Evolutionary conservation across 2,329 filamentous ascomycete species (phyloP).

Genomic region (Aotearoamyces nothofagi): DNA sequence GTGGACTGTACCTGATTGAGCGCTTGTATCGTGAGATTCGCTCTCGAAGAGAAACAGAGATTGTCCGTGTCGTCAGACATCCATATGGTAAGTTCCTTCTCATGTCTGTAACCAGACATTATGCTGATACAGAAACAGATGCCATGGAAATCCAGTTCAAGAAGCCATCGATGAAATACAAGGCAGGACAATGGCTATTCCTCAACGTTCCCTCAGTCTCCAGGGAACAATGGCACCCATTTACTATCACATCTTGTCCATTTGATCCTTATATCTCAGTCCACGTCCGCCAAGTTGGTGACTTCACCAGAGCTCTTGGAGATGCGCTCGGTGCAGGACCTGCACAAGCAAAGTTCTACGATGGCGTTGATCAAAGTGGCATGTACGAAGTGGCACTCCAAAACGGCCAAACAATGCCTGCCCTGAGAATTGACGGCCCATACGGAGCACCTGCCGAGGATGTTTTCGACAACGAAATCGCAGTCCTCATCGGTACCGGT

Average conservation of each 20-base stretch:
- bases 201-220: constrained; percentile 84
- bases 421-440: constrained; percentile 80
- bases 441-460: constrained; percentile 96
- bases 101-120: neutral
- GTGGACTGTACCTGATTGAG: constrained; percentile 73
- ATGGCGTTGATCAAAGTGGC: constrained; percentile 78
- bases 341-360: constrained; percentile 79
- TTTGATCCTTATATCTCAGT: constrained; percentile 90
- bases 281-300: constrained; percentile 90
- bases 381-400: constrained; percentile 97
- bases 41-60: constrained; percentile 68
- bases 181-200: constrained; percentile 96
- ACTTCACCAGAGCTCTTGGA: constrained; percentile 89
- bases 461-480: constrained; percentile 87
- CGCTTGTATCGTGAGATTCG: constrained; percentile 85
- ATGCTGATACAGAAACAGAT: constrained; percentile 34
- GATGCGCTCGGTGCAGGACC: constrained; percentile 85
- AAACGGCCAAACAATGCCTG: constrained; percentile 86
- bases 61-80: constrained; percentile 87
- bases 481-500: constrained; percentile 71
- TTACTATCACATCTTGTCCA: constrained; percentile 96
- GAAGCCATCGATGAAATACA: constrained; percentile 96
- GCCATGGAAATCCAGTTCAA: constrained; percentile 94
- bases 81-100: constrained; percentile 58
- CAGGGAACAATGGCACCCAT: constrained; percentile 90